Conservation (phyloP, 2,329 filamentous ascomycete species). For the Curvularia verruculosa region DNA sequence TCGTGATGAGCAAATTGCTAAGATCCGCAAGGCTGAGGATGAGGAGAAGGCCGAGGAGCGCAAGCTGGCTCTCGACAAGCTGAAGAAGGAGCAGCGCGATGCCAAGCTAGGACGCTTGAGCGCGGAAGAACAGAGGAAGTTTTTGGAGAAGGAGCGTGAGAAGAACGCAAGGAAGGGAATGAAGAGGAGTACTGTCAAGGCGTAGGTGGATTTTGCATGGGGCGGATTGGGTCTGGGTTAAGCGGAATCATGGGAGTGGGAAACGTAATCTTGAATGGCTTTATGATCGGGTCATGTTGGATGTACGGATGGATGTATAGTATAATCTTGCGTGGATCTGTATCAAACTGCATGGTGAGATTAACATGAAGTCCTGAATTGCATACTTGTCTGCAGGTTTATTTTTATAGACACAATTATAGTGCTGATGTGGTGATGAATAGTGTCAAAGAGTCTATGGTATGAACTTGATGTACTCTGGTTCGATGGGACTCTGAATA, state of each 20-base stretch:
- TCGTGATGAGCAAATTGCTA: slow-evolving; percentile 79
- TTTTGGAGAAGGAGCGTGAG: slow-evolving; percentile 84
- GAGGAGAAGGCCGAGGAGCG: slow-evolving; percentile 70
- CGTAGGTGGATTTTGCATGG: slow-evolving; percentile 17
- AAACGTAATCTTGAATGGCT: neutral
- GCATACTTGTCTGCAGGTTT: neutral
- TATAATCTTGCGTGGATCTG: neutral
- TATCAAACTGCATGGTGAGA: neutral
- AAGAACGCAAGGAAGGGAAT: slow-evolving; percentile 72
- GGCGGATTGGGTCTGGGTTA: neutral
- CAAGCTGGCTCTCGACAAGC: slow-evolving; percentile 61
- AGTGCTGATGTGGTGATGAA: neutral
- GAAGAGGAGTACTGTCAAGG: slow-evolving; percentile 67
- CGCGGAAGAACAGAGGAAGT: slow-evolving; percentile 60
- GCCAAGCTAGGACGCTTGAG: slow-evolving; percentile 74
- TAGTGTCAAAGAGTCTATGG: neutral
- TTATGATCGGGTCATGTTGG: neutral
- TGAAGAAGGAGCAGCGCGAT: slow-evolving; percentile 78
- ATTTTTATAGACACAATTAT: neutral
- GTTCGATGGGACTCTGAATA: neutral
- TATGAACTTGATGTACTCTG: neutral
- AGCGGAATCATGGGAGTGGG: neutral
- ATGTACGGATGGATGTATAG: neutral
- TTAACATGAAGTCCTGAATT: neutral
- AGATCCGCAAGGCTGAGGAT: slow-evolving; percentile 79